Evolutionary conservation across 495 filamentous ascomycete genomes (phyloP), one percentile per base, ranked within the genome.

Genomic region (Clohesyomyces aquaticus): DNA sequence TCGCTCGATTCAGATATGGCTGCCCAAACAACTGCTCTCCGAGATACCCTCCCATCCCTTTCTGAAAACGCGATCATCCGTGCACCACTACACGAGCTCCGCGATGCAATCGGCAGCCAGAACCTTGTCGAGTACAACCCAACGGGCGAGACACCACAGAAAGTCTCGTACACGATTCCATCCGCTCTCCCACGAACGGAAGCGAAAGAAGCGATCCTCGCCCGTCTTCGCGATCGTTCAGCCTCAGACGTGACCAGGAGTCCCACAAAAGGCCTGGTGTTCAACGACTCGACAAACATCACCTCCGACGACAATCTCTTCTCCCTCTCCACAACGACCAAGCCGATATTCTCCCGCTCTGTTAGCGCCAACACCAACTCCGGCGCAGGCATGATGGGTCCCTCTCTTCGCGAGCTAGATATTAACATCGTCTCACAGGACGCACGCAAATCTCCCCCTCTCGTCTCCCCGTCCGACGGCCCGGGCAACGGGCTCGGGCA

Each of bases 81-180:
- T 46, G 77, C 85, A 59, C 88, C 91, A 0, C 87, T 98, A 0
- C 71, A 77, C 2, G 77, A 83, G 12, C 87, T 98, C 18, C 83
- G 91, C 1, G 76, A 80, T 10, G 80, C 83, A 19, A 84, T 96
- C 26, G 77, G 81, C 21, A 74, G 68, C 26, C 85, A 85, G 0
- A 73, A 78, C 10, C 74, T 98, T 23, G 81, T 84, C 56, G 91
- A 96, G 72, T 97, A 97, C 70, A 73, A 80, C 8, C 83, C 88
- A 0, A 98, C 94, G 0, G 94, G 93, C 32, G 80, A 83, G n/a
- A 96, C 94, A 0, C 94, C 94, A 0, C 81, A 87, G 66, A 93
- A 91, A 73, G 78, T 78, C 10, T 76, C 80, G 32, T 98, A 97
- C 71, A 77, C 85, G 4, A 96, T 90, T 71, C 88, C 89, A 1